phyloP scores from a whole-genome alignment of 305 asterid genomes.

The Fraxinus sp. region DNA sequence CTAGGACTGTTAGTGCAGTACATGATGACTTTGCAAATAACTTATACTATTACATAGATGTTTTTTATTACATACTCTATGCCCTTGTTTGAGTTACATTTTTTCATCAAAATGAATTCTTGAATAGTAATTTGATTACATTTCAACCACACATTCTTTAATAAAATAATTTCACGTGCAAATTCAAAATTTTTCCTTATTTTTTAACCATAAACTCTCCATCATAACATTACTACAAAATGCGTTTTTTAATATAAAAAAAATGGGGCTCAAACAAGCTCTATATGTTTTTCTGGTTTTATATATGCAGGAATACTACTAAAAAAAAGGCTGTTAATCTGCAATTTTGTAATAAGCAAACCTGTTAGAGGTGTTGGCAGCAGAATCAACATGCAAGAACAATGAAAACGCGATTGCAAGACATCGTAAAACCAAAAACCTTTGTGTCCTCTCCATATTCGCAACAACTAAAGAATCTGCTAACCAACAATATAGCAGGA shows the following conservation, averaged over 20 bases:
- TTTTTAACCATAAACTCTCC: too few species aligned
- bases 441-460: conserved; percentile 22
- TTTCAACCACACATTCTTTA: too few species aligned
- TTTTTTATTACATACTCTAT: background rate
- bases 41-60: background rate
- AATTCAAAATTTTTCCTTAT: too few species aligned
- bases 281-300: background rate
- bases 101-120: too few species aligned
- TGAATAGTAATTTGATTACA: too few species aligned
- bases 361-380: conserved; percentile 20
- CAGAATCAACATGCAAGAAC: conserved; percentile 21
- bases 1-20: background rate
- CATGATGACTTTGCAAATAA: background rate
- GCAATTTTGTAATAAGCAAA: background rate
- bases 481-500: background rate
- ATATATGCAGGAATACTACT: background rate
- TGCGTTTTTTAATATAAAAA: too few species aligned
- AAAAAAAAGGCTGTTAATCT: background rate
- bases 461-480: background rate
- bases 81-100: too few species aligned
- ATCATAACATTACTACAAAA: too few species aligned
- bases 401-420: conserved; percentile 18
- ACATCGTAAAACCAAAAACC: conserved; percentile 3
- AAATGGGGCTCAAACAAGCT: too few species aligned
- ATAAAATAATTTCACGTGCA: too few species aligned